Base-by-base conservation (phyloP, 2,329 filamentous ascomycete species). In the Aspergillus viridinutans region DNA sequence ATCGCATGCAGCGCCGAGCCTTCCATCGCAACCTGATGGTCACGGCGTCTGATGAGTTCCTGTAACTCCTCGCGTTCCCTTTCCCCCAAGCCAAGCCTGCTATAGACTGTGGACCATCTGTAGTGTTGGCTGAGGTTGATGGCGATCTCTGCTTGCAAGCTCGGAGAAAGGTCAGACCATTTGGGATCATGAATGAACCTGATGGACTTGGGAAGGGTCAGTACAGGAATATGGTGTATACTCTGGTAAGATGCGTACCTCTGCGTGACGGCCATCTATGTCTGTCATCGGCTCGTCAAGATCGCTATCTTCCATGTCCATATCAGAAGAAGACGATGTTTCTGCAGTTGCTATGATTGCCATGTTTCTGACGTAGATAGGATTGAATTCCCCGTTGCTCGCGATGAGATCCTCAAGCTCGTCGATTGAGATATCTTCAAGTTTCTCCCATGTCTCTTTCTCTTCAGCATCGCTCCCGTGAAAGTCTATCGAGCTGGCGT, bases 141-240 rank as follows among this genome's bases (percentile, higher is more conserved):
- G 20, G 69, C 55, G 14, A 76, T 75, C 52, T 76, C 74, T 3
- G 69, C 64, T 54, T 72, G 70, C 21, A 77, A 61, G 3, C 60
- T 63, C 17, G 58, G 60, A 17, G 64, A 61, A 5, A 77, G 58
- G 40, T 75, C 71, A 21, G 49, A 53, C 74, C 74, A 77, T 52
- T 62, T 42, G 9, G 68, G 67, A 32, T 64, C 49, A 4, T 52
- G 43, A 9, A 58, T 56, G 50, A 61, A 26, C 28, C 10, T 28
- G 45, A 29, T 14, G 14, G 43, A 12, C 58, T 55, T 38, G 20
- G 32, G 17, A 28, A n/a, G 25, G 28, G 50, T 57, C 32, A 57
- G 54, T 8, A 20, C 25, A 20, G 14, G 28, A 49, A 29, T 35
- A 32, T 14, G 4, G 12, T 3, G 12, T 5, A n/a, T 9, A 3